phyloP scores from a whole-genome alignment of 148 eudicot genomes.

The Cornus controversa region DNA sequence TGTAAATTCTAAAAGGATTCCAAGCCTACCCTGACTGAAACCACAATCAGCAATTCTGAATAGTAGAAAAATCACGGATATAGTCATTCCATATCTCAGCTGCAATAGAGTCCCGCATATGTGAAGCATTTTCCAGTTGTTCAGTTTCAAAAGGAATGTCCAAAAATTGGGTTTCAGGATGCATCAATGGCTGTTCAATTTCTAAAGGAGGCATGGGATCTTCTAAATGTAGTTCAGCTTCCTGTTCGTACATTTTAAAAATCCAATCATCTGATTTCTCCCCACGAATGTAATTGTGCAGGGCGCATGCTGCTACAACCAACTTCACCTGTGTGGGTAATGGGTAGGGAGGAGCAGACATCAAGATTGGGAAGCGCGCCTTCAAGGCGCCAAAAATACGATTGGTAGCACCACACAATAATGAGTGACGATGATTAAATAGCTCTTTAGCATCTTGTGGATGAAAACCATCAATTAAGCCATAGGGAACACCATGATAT shows the following conservation, averaged over 20 bases:
- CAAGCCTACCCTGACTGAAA: background rate
- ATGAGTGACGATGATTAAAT: slow-evolving; percentile 35
- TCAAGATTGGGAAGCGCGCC: slow-evolving; percentile 39
- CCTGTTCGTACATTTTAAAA: slow-evolving; percentile 30
- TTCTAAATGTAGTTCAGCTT: slow-evolving; percentile 19
- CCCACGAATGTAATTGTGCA: slow-evolving; percentile 37
- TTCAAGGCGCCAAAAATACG: slow-evolving; percentile 37
- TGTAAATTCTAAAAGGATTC: background rate
- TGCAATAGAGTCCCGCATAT: slow-evolving; percentile 34
- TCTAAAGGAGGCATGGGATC: slow-evolving; percentile 24
- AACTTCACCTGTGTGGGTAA: slow-evolving; percentile 37
- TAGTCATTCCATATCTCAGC: slow-evolving; percentile 44
- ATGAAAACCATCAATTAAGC: slow-evolving; percentile 13
- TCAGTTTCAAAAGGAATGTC: slow-evolving; percentile 24
- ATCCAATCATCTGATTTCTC: slow-evolving; percentile 34
- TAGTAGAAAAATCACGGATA: slow-evolving; percentile 21
- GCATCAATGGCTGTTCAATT: slow-evolving; percentile 10
- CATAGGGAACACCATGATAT: slow-evolving; percentile 25
- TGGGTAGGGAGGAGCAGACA: slow-evolving; percentile 35
- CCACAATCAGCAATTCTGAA: background rate
- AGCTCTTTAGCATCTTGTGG: slow-evolving; percentile 34
- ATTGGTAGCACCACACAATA: slow-evolving; percentile 21
- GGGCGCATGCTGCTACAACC: slow-evolving; percentile 39
- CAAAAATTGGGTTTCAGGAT: slow-evolving; percentile 11
- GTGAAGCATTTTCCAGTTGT: slow-evolving; percentile 27